Evolutionary conservation across 805 yeast genomes (phyloP).

Genomic region (Metschnikowia gelsemii): DNA sequence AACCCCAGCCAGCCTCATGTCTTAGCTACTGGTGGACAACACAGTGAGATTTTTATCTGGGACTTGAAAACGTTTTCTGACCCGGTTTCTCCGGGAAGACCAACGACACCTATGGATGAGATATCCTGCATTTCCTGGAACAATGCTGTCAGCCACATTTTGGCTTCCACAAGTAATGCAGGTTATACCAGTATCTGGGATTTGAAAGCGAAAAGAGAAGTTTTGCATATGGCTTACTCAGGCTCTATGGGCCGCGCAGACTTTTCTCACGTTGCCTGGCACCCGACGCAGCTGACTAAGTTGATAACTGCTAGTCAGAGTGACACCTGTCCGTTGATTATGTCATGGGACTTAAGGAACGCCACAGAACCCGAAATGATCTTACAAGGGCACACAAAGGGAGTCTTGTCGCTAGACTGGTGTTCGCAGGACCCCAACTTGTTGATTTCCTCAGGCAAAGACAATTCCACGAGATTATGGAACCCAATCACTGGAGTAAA

Average conservation of each 20-base stretch:
- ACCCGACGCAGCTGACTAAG: constrained; percentile 83
- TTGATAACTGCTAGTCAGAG: constrained; percentile 84
- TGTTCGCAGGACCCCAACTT: constrained; percentile 76
- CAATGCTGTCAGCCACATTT: constrained; percentile 73
- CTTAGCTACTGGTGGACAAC: constrained; percentile 83
- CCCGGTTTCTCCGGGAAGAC: constrained; percentile 68
- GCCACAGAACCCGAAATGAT: constrained; percentile 84
- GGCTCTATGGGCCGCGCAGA: constrained; percentile 61
- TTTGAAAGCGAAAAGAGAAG: constrained; percentile 81
- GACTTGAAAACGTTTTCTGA: constrained; percentile 67
- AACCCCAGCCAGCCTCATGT: constrained; percentile 70
- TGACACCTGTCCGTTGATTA: constrained; percentile 74
- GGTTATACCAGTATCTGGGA: constrained; percentile 95
- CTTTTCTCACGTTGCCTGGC: constrained; percentile 88
- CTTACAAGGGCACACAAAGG: constrained; percentile 79
- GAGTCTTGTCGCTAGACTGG: constrained; percentile 92
- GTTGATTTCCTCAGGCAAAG: constrained; percentile 88
- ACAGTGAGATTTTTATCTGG: constrained; percentile 89
- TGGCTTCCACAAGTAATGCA: constrained; percentile 84
- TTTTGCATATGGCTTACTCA: constrained; percentile 75
- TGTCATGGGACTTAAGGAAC: constrained; percentile 93
- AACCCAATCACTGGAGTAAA: constrained; percentile 73
- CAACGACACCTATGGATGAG: constrained; percentile 79
- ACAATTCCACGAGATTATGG: constrained; percentile 86
- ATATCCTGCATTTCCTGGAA: constrained; percentile 88